A percentile compares a stretch with the other conserved stretches of the same genome.
Evolutionary conservation across 495 filamentous ascomycete genomes (phyloP).

Genomic region (Neurospora sp.): DNA sequence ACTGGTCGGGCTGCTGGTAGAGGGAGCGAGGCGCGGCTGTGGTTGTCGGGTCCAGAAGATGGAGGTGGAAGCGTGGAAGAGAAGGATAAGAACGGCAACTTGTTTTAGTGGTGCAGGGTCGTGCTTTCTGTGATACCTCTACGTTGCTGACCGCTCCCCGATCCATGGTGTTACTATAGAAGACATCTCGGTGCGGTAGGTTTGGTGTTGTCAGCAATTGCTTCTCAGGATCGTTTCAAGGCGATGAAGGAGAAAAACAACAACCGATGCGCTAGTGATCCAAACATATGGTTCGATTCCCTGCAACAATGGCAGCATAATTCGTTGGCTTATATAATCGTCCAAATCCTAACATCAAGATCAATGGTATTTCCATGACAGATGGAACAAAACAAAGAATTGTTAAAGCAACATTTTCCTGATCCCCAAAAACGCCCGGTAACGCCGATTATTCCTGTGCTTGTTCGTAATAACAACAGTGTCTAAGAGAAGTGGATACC

Average conservation of each 20-base stretch:
- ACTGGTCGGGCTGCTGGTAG: neutral
- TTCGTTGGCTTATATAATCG: neutral
- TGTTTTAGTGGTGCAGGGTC: neutral
- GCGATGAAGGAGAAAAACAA: neutral
- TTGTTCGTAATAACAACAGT: neutral
- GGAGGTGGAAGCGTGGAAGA: neutral
- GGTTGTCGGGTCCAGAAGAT: neutral
- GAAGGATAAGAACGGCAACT: neutral
- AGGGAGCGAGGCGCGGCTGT: neutral
- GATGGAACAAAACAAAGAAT: neutral
- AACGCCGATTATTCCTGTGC: neutral
- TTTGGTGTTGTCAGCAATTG: neutral
- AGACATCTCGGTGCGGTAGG: neutral
- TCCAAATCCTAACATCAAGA: neutral
- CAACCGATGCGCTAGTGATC: neutral
- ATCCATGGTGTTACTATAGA: neutral
- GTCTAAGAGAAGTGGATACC: conserved; percentile 79
- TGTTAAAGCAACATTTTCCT: neutral
- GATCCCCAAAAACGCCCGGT: neutral
- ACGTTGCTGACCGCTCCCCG: neutral
- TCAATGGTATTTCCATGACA: neutral
- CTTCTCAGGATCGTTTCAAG: neutral
- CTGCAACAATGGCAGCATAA: neutral
- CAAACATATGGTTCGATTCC: neutral
- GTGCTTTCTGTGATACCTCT: neutral